Evolutionary conservation across 345 rosid genomes (phyloP), one percentile per base, ranked within the genome.

Genomic region (Salix arbutifolia): DNA sequence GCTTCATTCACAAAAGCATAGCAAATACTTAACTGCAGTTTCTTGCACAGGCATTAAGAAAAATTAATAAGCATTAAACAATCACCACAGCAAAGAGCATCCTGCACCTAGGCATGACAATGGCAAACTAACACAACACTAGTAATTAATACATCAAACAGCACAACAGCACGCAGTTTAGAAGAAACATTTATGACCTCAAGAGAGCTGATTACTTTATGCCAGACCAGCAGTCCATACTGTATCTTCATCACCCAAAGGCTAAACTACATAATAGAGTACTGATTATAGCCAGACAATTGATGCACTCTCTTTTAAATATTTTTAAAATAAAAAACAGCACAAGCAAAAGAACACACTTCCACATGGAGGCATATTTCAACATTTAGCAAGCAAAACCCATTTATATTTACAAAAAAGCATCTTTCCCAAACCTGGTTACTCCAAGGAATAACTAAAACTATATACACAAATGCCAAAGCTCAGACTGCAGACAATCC

Each of bases 401-500:
- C 52, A 46, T 14, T 46, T 13, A 46, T 46, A 46, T 46, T 46
- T 46, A 46, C 52, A 69, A 26, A 69, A 44, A 28, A 26, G 46
- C n/a, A 4, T 69, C n/a, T 25, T 44, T 25, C 60, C n/a, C n/a
- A 7, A 14, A 21, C 33, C 46, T 35, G 38, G 17, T 35, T 10
- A 35, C 48, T 75, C 17, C 31, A 17, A 66, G 14, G 11, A 74
- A 13, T 37, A 25, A 75, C n/a, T 21, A 65, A 19, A 23, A 64
- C 35, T 2, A 1, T 76, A 50, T 56, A 69, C 28, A 64, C 35
- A 18, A 69, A 46, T 71, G 10, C 46, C 21, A 82, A 40, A 79
- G 31, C 23, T 33, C 76, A 67, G 30, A 77, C 72, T 30, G 33
- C 74, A 62, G 46, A 70, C 38, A 26, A 67, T 53, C 52, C 42